Evolutionary conservation across 371 early-diverging fungal species (phyloP).

Genomic region (Synchytrium microbalum): DNA sequence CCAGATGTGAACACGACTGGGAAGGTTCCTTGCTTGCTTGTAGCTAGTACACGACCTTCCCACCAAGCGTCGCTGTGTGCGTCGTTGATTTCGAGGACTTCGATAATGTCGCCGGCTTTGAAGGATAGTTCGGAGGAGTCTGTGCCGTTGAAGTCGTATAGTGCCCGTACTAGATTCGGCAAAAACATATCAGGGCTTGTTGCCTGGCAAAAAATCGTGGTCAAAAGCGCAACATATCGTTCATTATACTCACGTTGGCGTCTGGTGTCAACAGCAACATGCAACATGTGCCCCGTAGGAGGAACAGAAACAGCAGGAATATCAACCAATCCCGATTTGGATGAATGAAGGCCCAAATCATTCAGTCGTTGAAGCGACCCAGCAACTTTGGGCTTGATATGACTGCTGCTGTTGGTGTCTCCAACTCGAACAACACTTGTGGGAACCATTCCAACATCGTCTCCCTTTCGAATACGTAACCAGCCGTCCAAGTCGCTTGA

Average conservation of each 20-base stretch:
- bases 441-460: too few species aligned
- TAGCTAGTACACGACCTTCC: conserved; percentile 69
- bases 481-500: too few species aligned
- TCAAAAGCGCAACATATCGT: neutral
- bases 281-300: neutral
- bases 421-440: too few species aligned
- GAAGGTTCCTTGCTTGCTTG: conserved; percentile 27
- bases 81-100: conserved; percentile 58
- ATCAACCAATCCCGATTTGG: conserved; percentile 69
- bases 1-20: conserved; percentile 29
- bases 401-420: too few species aligned
- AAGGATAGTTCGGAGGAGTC: conserved; percentile 72
- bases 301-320: neutral
- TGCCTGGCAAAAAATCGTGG: neutral
- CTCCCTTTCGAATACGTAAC: too few species aligned
- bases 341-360: too few species aligned
- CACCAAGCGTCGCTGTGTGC: conserved; percentile 85
- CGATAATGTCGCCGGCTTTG: conserved; percentile 76
- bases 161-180: too few species aligned
- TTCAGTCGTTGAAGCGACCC: too few species aligned
- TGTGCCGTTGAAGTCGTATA: conserved; percentile 74
- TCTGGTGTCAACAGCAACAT: neutral
- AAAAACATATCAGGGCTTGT: neutral
- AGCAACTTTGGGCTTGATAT: too few species aligned
- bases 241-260: neutral